These are phyloP conservation scores for Cucumis sativus DNA, from an alignment of 306 rosid genomes.

Conservation along the genomic window Cucumber_9930_V3 NC_026660.2:4966001-4966500, in stretches of 20 bases:
- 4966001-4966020: not conserved
- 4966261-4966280: not conserved
- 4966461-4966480: not conserved
- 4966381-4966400: not conserved
- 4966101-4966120: not conserved
- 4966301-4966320: not conserved
- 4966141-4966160: not conserved
- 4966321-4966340: not conserved
- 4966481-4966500: not conserved
- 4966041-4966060: too few species aligned
- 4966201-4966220: not conserved
- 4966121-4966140: not conserved
- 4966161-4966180: not conserved
- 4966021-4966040: not conserved
- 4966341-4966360: not conserved
- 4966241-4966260: not conserved
- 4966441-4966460: not conserved
- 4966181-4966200: not conserved
- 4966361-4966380: too few species aligned
- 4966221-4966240: not conserved
- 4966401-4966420: too few species aligned
- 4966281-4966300: not conserved
- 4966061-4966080: not conserved
- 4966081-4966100: not conserved
- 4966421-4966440: not conserved